A percentile compares a stretch with the other conserved stretches of the same genome.
These are phyloP conservation scores for Picochlorum sp. DNA, from an alignment of 139 green algal genomes.

Conservation along the genomic window DNA sequence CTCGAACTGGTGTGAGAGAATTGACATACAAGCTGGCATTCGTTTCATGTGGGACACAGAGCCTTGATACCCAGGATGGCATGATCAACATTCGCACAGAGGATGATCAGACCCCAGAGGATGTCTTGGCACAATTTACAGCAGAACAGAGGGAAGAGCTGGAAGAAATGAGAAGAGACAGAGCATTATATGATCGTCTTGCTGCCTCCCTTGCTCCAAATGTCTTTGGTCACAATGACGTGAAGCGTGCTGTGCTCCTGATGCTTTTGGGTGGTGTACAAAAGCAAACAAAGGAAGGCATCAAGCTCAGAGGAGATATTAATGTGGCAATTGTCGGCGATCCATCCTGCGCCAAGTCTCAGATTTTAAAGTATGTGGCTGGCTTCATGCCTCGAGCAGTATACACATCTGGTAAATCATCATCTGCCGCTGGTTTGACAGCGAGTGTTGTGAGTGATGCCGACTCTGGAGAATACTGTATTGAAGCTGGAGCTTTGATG, in stretches of 20 bases:
- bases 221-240: slow-evolving; percentile 72
- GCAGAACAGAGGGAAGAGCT: slow-evolving; percentile 32
- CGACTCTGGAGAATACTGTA: slow-evolving; percentile 90
- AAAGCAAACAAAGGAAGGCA: slow-evolving; percentile 79
- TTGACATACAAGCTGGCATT: slow-evolving; percentile 91
- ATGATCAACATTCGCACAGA: slow-evolving; percentile 75
- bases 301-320: slow-evolving; percentile 93
- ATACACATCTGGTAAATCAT: slow-evolving; percentile 96
- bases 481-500: slow-evolving; percentile 98
- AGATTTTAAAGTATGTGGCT: slow-evolving; percentile 87
- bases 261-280: slow-evolving; percentile 89
- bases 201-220: slow-evolving; percentile 65
- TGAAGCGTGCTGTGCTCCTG: slow-evolving; percentile 87
- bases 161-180: slow-evolving; percentile 39
- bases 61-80: slow-evolving; percentile 36
- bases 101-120: slow-evolving; percentile 45
- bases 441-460: slow-evolving; percentile 88
- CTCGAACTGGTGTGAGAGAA: slow-evolving; percentile 68
- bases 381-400: slow-evolving; percentile 83
- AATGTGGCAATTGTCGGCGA: slow-evolving; percentile 98
- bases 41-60: slow-evolving; percentile 63
- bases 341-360: slow-evolving; percentile 87
- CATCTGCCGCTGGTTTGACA: slow-evolving; percentile 90
- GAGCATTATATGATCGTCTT: slow-evolving; percentile 50
- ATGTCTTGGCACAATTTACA: slow-evolving; percentile 50